Conservation (phyloP, 306 rosid genomes). For the Dryas octopetala region DNA sequence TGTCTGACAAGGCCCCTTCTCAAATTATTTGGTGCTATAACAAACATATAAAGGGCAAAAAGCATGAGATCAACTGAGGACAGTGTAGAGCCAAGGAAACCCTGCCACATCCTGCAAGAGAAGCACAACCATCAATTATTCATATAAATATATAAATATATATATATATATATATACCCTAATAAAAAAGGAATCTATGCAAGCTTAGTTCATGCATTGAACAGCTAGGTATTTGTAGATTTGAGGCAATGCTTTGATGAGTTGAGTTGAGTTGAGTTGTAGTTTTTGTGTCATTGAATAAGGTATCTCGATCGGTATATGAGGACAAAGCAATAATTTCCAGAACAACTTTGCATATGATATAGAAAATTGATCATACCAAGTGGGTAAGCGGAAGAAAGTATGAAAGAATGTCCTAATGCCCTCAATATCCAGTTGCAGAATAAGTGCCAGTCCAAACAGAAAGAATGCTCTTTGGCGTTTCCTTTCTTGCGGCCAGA, state of each 20-base stretch:
- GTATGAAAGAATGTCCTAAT: slow-evolving; percentile 86
- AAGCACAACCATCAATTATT: slow-evolving; percentile 11
- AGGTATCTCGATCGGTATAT: not conserved
- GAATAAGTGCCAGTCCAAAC: slow-evolving; percentile 84
- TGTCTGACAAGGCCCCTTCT: slow-evolving; percentile 84
- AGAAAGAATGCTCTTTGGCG: slow-evolving; percentile 96
- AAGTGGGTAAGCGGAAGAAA: slow-evolving; percentile 83
- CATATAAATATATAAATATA: too few relatives aligned
- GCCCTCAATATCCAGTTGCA: slow-evolving; percentile 85
- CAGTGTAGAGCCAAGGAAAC: slow-evolving; percentile 91
- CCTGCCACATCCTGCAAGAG: slow-evolving; percentile 90
- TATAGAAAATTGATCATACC: slow-evolving; percentile 52
- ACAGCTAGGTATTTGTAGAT: not conserved
- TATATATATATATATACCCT: too few relatives aligned
- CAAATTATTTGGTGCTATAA: slow-evolving; percentile 82
- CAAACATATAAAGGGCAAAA: slow-evolving; percentile 88
- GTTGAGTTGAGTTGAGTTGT: not conserved
- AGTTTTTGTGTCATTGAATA: too few relatives aligned
- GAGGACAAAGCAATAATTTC: not conserved
- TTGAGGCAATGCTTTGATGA: not conserved
- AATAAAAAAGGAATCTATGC: not conserved
- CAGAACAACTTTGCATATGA: slow-evolving; percentile 7
- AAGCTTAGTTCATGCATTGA: not conserved
- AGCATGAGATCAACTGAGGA: slow-evolving; percentile 73
- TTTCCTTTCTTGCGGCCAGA: slow-evolving; percentile 97